A percentile compares a stretch with the other conserved stretches of the same genome.
Conservation (phyloP, 805 yeast species). For the Scheffersomyces coipomensis region DNA sequence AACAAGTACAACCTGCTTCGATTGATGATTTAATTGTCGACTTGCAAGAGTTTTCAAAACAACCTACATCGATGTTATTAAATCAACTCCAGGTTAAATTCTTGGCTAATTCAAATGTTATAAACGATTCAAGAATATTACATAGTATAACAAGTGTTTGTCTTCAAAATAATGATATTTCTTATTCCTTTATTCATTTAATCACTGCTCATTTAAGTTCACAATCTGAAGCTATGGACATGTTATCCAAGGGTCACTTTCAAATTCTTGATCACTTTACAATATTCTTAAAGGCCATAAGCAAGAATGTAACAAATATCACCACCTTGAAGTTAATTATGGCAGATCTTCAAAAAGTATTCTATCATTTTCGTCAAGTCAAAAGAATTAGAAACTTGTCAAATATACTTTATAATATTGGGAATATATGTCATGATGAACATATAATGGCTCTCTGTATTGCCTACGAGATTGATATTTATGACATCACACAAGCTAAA, state of each 20-base stretch:
- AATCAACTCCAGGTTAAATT: constrained; percentile 1
- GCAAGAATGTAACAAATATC: not conserved
- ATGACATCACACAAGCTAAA: constrained; percentile 4
- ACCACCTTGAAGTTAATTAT: not conserved
- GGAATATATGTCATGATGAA: constrained; percentile 17
- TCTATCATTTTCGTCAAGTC: constrained; percentile 22
- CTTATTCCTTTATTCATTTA: constrained; percentile 1
- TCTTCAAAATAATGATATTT: not conserved
- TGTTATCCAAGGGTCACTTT: constrained; percentile 3
- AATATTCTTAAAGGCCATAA: constrained; percentile 2
- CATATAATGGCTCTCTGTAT: constrained; percentile 20
- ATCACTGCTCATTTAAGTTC: not conserved
- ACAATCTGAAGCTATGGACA: not conserved
- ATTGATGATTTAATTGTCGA: not conserved
- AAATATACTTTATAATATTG: constrained; percentile 43
- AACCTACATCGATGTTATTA: not conserved
- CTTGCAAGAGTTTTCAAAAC: not conserved
- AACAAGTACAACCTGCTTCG: not conserved
- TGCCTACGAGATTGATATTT: constrained; percentile 26
- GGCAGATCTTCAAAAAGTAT: constrained; percentile 2
- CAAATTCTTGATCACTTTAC: constrained; percentile 5
- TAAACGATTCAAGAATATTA: not conserved
- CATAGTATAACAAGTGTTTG: not conserved
- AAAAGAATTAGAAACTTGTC: constrained; percentile 48
- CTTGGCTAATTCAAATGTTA: not conserved